phyloP scores from a whole-genome alignment of 1,139 yeast species.

The Suhomyces atakaporum region DNA sequence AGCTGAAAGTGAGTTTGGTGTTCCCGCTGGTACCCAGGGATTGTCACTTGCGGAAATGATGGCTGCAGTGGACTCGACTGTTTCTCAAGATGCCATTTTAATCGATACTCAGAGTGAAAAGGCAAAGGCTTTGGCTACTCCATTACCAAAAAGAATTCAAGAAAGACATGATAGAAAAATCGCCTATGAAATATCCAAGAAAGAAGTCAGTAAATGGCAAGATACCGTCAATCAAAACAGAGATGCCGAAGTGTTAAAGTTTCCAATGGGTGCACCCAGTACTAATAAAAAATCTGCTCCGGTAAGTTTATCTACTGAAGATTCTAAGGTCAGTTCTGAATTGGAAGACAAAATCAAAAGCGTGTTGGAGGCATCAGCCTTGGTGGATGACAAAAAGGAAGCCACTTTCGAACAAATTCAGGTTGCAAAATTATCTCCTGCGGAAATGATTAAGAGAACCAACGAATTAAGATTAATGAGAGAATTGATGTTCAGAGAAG shows the following conservation, averaged over 20 bases:
- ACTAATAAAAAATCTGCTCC: conserved; percentile 55
- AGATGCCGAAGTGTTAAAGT: conserved; percentile 79
- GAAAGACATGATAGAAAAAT: conserved; percentile 84
- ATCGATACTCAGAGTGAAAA: conserved; percentile 38
- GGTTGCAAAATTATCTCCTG: conserved; percentile 76
- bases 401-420: conserved; percentile 87
- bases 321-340: conserved; percentile 48
- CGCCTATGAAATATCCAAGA: conserved; percentile 86
- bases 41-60: conserved; percentile 77
- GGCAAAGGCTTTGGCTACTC: conserved; percentile 64
- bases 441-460: conserved; percentile 76
- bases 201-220: conserved; percentile 86
- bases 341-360: conserved; percentile 67
- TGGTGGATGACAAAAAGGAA: conserved; percentile 72
- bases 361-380: conserved; percentile 63
- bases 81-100: conserved; percentile 51
- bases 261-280: conserved; percentile 60
- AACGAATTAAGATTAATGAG: conserved; percentile 88
- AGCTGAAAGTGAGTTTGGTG: conserved; percentile 69
- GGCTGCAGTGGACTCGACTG: conserved; percentile 54
- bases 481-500: conserved; percentile 94
- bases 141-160: conserved; percentile 84
- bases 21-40: conserved; percentile 61
- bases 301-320: conserved; percentile 30
- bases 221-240: conserved; percentile 79